Percentiles rank a stretch among this genome's conserved stretches.
Evolutionary conservation across 2,329 filamentous ascomycete genomes (phyloP).

Genomic region (Scolecobasidium constrictum): DNA sequence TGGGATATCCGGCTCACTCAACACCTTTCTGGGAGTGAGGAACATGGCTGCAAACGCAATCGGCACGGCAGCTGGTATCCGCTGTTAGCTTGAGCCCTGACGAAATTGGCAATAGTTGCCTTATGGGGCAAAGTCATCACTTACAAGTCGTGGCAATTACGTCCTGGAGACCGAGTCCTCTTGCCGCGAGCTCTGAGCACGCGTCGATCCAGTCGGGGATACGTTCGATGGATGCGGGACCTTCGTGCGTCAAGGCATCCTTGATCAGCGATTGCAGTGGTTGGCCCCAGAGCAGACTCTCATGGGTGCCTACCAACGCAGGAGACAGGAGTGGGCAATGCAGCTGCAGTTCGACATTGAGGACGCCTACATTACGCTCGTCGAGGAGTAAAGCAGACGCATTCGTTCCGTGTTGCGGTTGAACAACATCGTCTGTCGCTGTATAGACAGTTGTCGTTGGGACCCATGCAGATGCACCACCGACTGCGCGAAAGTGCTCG

Average conservation of each 20-base stretch:
- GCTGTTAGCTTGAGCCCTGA: too few relatives aligned
- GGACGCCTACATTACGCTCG: conserved; percentile 33
- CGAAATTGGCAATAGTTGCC: too few relatives aligned
- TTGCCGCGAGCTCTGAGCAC: too few relatives aligned
- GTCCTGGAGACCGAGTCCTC: too few relatives aligned
- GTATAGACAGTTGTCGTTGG: conserved; percentile 45
- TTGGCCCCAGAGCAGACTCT: conserved; percentile 39
- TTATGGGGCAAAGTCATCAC: too few relatives aligned
- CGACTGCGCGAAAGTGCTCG: conserved; percentile 28
- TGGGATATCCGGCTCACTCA: too few relatives aligned
- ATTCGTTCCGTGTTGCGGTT: conserved; percentile 34
- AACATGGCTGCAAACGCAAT: too few relatives aligned
- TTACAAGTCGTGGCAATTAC: too few relatives aligned
- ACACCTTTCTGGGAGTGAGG: too few relatives aligned
- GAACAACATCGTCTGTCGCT: conserved; percentile 39
- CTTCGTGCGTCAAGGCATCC: conserved; percentile 38
- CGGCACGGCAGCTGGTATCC: too few relatives aligned
- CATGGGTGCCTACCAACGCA: conserved; percentile 39
- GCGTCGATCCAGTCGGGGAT: too few relatives aligned
- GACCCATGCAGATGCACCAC: conserved; percentile 42
- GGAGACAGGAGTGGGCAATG: conserved; percentile 27
- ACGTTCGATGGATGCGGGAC: too few relatives aligned
- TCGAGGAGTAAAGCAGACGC: conserved; percentile 39
- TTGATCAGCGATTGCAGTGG: conserved; percentile 33
- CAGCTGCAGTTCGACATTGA: conserved; percentile 39